phyloP scores from a whole-genome alignment of 1,284 basidiomycete species.

The Cutaneotrichosporon dermatis region DNA sequence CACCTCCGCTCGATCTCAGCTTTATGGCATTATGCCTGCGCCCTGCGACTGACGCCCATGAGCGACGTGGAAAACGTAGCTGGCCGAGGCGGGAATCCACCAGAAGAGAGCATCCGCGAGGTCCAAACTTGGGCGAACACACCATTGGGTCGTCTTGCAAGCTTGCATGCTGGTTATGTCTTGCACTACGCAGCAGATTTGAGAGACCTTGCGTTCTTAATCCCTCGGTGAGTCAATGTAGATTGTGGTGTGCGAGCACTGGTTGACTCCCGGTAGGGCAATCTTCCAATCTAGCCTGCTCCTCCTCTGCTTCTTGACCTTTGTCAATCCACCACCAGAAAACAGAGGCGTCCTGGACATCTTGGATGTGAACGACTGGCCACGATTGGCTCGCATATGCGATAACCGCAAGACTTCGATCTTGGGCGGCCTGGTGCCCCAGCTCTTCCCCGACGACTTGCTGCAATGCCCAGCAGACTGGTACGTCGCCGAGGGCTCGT shows the following conservation, averaged over 20 bases:
- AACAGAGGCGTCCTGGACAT: constrained; percentile 1
- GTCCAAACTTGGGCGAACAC: background rate
- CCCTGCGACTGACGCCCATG: constrained; percentile 7
- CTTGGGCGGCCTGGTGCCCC: background rate
- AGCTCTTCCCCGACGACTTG: background rate
- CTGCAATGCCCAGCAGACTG: background rate
- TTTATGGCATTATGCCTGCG: constrained; percentile 9
- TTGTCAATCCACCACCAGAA: background rate
- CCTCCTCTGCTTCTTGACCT: constrained; percentile 5
- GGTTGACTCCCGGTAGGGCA: background rate
- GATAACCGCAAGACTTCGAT: background rate
- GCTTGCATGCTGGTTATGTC: constrained; percentile 1
- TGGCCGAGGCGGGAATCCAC: constrained; percentile 3
- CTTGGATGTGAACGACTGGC: constrained; percentile 1
- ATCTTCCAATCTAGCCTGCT: constrained; percentile 10
- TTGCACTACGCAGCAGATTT: constrained; percentile 5
- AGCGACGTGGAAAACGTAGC: constrained; percentile 5
- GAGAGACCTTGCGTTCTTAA: constrained; percentile 5
- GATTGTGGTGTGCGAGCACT: too few relatives aligned
- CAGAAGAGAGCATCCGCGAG: background rate
- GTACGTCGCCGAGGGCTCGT: background rate
- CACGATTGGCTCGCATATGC: background rate
- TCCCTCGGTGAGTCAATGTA: constrained; percentile 5
- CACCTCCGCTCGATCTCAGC: constrained; percentile 2
- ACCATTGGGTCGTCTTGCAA: constrained; percentile 7